Base-by-base conservation (phyloP, 768 basidiomycete species). In the Leccinum uliginosum region DNA sequence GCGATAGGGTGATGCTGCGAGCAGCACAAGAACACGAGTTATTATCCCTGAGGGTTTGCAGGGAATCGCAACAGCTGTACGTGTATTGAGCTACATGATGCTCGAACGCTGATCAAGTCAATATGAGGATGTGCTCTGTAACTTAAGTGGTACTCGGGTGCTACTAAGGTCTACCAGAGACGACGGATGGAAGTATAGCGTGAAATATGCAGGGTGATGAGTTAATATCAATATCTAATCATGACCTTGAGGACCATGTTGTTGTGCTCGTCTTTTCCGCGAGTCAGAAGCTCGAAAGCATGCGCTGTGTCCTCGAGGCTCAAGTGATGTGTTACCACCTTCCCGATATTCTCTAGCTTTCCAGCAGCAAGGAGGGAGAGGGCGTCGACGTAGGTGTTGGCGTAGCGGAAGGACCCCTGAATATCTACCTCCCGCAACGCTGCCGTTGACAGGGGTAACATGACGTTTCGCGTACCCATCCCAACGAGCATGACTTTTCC, bases 401-500 rank as follows among this genome's bases (percentile, higher is more conserved):
- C 87, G 66, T 94, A 94, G 30, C 91, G 83, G 81, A 97, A 97
- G 35, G 89, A 90, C 62, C 94, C 95, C 59, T 85, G 83, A 65
- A 98, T 84, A 72, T 98, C 93, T 58, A 98, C 91, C 73, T 97
- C 95, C 51, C 95, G 86, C 55, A 86, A 72, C 15, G 91, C 87
- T 40, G 93, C 90, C 27, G 82, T 79, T 44, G 88, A 87, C 55
- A 94, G 80, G n/a, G 96, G 96, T 53, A 97, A 78, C 60, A 81
- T 78, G 55, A 87, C 83, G 64, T 86, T 88, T 57, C 87, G 83
- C 15, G 92, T 84, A 62, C 96, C 96, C 96, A 98, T 98, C 21
- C 96, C 96, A 61, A 98, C 84, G 65, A 93, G 89, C 80, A 93
- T 86, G 55, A 97, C 91, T 68, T 89, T 92, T 50, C 92, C 91